A percentile compares a stretch with the other conserved stretches of the same genome.
Conservation (phyloP, 179 eudicot genomes). For the Sideroxylon spinosum region DNA sequence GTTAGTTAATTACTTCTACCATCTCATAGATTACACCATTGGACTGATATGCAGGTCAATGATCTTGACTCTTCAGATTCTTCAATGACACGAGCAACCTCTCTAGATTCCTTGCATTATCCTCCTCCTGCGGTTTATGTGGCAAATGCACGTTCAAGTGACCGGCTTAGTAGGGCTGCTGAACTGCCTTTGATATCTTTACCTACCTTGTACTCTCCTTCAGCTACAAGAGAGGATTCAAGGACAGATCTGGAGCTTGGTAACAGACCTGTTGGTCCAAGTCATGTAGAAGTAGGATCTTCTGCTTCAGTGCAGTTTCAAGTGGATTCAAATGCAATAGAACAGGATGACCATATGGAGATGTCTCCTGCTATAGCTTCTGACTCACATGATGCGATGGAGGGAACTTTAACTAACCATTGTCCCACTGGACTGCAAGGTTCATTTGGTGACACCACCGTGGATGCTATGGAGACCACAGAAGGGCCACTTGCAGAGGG, state of each 20-base stretch:
- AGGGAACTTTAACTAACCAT: slow-evolving; percentile 30
- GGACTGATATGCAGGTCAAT: slow-evolving; percentile 50
- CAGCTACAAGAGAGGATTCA: slow-evolving; percentile 39
- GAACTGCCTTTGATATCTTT: slow-evolving; percentile 55
- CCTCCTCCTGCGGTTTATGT: slow-evolving; percentile 65
- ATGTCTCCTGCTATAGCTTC: slow-evolving; percentile 39
- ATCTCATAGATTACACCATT: slow-evolving; percentile 17
- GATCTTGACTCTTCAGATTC: slow-evolving; percentile 84
- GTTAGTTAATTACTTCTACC: slow-evolving; percentile 11
- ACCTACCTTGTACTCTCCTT: slow-evolving; percentile 50
- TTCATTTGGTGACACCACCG: slow-evolving; percentile 30
- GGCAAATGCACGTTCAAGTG: slow-evolving; percentile 39
- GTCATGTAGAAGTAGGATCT: slow-evolving; percentile 33
- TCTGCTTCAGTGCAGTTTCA: slow-evolving; percentile 45
- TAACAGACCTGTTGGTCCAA: slow-evolving; percentile 29
- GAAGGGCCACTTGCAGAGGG: slow-evolving; percentile 45
- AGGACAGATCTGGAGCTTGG: slow-evolving; percentile 40
- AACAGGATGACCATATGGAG: slow-evolving; percentile 54
- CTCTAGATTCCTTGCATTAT: slow-evolving; percentile 52
- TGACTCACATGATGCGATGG: slow-evolving; percentile 27
- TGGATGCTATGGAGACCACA: slow-evolving; percentile 44
- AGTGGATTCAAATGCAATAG: slow-evolving; percentile 50
- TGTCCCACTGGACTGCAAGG: slow-evolving; percentile 31
- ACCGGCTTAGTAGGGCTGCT: slow-evolving; percentile 41
- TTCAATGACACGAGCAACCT: slow-evolving; percentile 56